A percentile compares a stretch with the other conserved stretches of the same genome.
Evolutionary conservation across 2,329 filamentous ascomycete genomes (phyloP).

Genomic region (Penicillium sp.): DNA sequence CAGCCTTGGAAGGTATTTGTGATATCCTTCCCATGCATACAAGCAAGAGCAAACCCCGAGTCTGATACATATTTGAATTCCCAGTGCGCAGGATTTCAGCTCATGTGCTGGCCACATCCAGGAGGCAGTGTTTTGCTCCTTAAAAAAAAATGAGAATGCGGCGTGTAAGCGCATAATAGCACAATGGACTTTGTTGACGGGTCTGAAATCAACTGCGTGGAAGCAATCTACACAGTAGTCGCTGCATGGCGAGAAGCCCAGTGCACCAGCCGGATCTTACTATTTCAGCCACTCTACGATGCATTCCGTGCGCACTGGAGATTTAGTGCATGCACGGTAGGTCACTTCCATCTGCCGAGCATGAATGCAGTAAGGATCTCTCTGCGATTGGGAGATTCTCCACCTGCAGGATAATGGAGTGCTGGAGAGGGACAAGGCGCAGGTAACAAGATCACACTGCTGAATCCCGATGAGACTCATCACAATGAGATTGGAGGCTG

Average conservation of each 20-base stretch:
- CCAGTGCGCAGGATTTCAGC: background rate
- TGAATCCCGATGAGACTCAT: background rate
- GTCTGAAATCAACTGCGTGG: conserved; percentile 17
- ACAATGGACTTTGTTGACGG: conserved; percentile 20
- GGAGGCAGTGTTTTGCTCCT: background rate
- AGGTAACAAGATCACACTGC: background rate
- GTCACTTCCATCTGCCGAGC: conserved; percentile 23
- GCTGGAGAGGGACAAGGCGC: background rate
- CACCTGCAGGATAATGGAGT: conserved; percentile 13
- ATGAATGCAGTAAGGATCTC: conserved; percentile 17
- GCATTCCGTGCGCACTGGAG: conserved; percentile 21
- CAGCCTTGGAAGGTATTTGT: background rate
- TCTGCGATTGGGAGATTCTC: conserved; percentile 7
- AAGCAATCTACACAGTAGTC: conserved; percentile 24
- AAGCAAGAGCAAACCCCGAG: conserved; percentile 9
- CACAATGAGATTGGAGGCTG: background rate
- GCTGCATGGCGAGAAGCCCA: conserved; percentile 14
- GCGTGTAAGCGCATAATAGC: background rate
- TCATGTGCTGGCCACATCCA: conserved; percentile 6
- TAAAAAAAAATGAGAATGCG: background rate
- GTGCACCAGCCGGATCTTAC: conserved; percentile 20
- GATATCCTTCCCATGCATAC: conserved; percentile 7
- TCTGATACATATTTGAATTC: background rate
- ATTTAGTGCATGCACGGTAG: conserved; percentile 28
- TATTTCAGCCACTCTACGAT: conserved; percentile 28